Evolutionary conservation across 2,329 filamentous ascomycete species (phyloP).

Genomic region (Aspergillus ruber): DNA sequence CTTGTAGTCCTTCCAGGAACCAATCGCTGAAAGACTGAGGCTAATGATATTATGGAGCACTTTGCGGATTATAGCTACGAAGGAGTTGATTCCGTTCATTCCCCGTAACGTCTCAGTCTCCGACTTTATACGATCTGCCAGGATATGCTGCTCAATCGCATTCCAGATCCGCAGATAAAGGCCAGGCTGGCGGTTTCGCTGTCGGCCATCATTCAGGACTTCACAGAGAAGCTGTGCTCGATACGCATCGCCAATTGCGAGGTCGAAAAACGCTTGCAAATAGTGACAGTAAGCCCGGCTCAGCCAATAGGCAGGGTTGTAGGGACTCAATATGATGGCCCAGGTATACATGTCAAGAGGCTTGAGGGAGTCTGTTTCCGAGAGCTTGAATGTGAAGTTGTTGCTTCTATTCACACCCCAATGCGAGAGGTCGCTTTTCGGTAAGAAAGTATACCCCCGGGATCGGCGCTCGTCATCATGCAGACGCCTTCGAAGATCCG

Average conservation of each 20-base stretch:
- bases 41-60: constrained; percentile 23
- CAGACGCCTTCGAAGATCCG: constrained; percentile 16
- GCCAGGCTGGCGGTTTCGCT: constrained; percentile 19
- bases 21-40: constrained; percentile 24
- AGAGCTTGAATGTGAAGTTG: constrained; percentile 12
- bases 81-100: constrained; percentile 21
- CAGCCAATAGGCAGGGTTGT: constrained; percentile 34
- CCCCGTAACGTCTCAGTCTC: constrained; percentile 16
- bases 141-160: constrained; percentile 28
- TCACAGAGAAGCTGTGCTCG: constrained; percentile 30
- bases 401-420: constrained; percentile 18
- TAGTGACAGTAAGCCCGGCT: constrained; percentile 31
- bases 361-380: constrained; percentile 8
- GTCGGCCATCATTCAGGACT: constrained; percentile 14
- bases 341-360: constrained; percentile 33
- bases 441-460: constrained; percentile 11
- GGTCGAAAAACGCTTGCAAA: constrained; percentile 25
- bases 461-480: constrained; percentile 11
- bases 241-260: constrained; percentile 33
- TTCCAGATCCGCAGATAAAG: constrained; percentile 25
- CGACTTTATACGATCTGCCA: constrained; percentile 10
- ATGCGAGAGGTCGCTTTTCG: constrained; percentile 19
- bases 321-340: constrained; percentile 28
- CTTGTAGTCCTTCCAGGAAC: constrained; percentile 25
- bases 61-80: constrained; percentile 23